phyloP scores from a whole-genome alignment of 2,329 filamentous ascomycete species.

The Nemania sp. region DNA sequence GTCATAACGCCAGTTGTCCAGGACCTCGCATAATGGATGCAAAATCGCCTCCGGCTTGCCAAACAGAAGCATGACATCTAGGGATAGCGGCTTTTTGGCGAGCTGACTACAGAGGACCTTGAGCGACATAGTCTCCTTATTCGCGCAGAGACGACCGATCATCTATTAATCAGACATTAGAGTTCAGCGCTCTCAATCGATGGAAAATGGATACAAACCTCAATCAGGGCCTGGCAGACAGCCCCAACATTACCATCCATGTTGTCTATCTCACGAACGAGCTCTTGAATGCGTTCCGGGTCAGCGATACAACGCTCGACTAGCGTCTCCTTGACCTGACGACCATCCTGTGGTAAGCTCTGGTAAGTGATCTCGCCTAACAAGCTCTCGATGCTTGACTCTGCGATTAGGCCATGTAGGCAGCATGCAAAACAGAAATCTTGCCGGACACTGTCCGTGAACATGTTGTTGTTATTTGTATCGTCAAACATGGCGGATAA shows the following conservation, averaged over 20 bases:
- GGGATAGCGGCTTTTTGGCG: conserved; percentile 69
- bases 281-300: conserved; percentile 71
- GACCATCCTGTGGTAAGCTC: conserved; percentile 71
- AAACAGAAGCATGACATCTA: conserved; percentile 78
- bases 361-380: conserved; percentile 84
- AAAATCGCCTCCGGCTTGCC: conserved; percentile 70
- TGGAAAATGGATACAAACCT: conserved; percentile 52
- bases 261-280: conserved; percentile 81
- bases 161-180: conserved; percentile 52
- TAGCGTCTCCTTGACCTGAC: conserved; percentile 76
- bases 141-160: conserved; percentile 68
- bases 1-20: conserved; percentile 81
- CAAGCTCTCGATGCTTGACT: conserved; percentile 75
- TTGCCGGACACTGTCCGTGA: conserved; percentile 62
- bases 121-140: conserved; percentile 78
- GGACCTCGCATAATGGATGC: conserved; percentile 71
- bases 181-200: conserved; percentile 2
- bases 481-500: conserved; percentile 63
- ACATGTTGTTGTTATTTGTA: conserved; percentile 59
- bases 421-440: conserved; percentile 91
- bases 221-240: conserved; percentile 75
- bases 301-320: conserved; percentile 78
- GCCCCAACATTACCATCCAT: conserved; percentile 92
- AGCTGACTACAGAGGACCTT: conserved; percentile 73
- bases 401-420: conserved; percentile 80